A percentile compares a stretch with the other conserved stretches of the same genome.
Conservation (phyloP, 495 filamentous ascomycete species). For the Articulospora tetracladia region DNA sequence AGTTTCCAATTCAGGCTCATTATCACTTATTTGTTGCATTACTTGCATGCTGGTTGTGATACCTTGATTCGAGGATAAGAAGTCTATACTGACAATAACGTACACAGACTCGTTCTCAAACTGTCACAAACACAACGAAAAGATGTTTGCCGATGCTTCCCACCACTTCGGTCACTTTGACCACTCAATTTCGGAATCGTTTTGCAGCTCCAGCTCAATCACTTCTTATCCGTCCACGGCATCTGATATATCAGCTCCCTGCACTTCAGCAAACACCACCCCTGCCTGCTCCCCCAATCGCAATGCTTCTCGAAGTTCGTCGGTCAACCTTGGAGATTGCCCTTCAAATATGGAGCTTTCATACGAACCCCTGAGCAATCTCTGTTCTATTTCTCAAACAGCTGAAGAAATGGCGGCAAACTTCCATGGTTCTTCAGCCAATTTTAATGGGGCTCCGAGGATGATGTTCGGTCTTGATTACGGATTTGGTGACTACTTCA, state of each 20-base stretch:
- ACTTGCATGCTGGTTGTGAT: not conserved
- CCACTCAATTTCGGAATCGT: not conserved
- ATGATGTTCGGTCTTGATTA: not conserved
- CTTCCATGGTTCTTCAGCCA: not conserved
- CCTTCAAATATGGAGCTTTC: not conserved
- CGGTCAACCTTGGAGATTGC: not conserved
- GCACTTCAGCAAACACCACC: not conserved
- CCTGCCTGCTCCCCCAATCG: not conserved
- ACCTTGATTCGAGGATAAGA: not conserved
- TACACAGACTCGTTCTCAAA: not conserved
- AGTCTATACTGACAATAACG: not conserved
- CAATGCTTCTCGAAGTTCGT: not conserved
- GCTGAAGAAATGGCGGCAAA: not conserved
- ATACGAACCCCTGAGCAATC: not conserved
- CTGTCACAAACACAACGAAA: not conserved
- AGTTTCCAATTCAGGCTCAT: too few relatives aligned
- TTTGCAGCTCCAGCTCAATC: not conserved
- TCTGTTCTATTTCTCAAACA: not conserved
- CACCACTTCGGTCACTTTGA: not conserved
- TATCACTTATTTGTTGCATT: not conserved
- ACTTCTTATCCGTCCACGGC: not conserved
- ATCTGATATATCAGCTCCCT: not conserved
- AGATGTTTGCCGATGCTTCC: not conserved
- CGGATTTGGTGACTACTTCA: not conserved
- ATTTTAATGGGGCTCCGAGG: not conserved